Conservation (phyloP, 176 grass and related monocot genomes). For the Sorghum bicolor region DNA sequence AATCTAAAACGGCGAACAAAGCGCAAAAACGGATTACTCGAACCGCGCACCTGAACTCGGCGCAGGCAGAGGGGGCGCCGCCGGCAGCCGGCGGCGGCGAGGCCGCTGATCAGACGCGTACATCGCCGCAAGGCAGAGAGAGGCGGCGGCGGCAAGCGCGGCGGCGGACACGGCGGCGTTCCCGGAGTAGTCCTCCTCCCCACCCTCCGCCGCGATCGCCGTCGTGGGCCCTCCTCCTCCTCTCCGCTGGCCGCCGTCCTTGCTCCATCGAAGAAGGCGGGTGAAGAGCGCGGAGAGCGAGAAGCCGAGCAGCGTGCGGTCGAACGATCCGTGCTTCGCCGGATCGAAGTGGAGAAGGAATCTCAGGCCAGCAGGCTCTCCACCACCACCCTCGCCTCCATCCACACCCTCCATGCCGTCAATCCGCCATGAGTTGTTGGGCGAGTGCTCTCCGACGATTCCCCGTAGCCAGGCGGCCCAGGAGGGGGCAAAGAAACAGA, state of each 20-base stretch:
- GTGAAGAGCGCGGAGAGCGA: conserved; percentile 33
- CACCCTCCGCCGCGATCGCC: neutral
- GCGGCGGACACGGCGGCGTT: neutral
- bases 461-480: neutral
- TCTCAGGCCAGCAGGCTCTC: conserved; percentile 5
- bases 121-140: neutral
- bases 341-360: conserved; percentile 40
- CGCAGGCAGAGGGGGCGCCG: neutral
- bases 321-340: neutral
- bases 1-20: neutral
- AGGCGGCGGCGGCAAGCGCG: neutral
- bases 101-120: neutral
- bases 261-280: conserved; percentile 27
- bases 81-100: neutral
- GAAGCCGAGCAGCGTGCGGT: conserved; percentile 15
- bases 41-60: conserved; percentile 17
- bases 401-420: conserved; percentile 22
- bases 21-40: neutral
- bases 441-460: conserved; percentile 13
- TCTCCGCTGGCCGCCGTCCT: neutral
- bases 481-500: conserved; percentile 2
- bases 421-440: neutral
- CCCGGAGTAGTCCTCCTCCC: neutral
- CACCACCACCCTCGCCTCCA: neutral
- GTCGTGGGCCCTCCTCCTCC: neutral